phyloP scores from a whole-genome alignment of 192 early-diverging fungal species.

The Backusella psychrophila region DNA sequence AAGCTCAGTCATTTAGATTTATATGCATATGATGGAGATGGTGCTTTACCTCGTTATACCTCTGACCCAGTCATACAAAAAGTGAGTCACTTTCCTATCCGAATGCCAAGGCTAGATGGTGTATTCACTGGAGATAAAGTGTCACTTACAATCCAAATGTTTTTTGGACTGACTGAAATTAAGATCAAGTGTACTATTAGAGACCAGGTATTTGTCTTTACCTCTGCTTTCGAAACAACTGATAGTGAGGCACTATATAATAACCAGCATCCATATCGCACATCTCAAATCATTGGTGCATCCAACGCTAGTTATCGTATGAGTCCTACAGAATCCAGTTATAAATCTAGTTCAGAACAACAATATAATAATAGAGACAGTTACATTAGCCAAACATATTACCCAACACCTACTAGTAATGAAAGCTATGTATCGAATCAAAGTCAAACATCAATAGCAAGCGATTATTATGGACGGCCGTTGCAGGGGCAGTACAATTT shows the following conservation, averaged over 20 bases:
- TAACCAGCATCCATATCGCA: background rate
- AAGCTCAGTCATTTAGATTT: background rate
- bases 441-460: background rate
- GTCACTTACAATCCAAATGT: constrained; percentile 35
- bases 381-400: background rate
- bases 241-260: background rate
- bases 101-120: constrained; percentile 21
- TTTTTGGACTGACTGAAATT: constrained; percentile 46
- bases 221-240: constrained; percentile 19
- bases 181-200: constrained; percentile 19
- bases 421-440: background rate
- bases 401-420: background rate
- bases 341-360: background rate
- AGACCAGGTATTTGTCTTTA: constrained; percentile 38
- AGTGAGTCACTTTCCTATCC: constrained; percentile 17
- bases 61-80: constrained; percentile 17
- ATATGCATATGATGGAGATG: background rate
- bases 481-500: background rate
- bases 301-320: background rate
- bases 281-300: background rate
- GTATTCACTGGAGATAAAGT: constrained; percentile 39
- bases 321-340: background rate
- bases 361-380: background rate
- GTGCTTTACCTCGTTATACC: constrained; percentile 8
- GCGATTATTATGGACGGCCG: background rate